phyloP scores from a whole-genome alignment of 2,329 filamentous ascomycete genomes.

The Claviceps cyperi region DNA sequence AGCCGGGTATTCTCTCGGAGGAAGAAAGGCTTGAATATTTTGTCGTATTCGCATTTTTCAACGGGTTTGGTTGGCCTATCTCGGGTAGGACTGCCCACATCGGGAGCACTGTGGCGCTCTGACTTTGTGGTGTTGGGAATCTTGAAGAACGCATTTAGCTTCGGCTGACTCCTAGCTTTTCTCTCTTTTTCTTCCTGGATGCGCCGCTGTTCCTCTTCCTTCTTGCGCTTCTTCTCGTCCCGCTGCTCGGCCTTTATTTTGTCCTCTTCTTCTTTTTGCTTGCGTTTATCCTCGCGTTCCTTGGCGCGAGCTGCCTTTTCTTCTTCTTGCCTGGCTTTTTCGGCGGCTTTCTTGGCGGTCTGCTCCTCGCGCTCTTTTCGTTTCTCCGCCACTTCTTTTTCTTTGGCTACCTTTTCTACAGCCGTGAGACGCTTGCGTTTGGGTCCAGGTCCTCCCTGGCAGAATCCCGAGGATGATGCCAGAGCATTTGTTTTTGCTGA shows the following conservation, averaged over 20 bases:
- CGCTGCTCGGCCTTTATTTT: slow-evolving; percentile 25
- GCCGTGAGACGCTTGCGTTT: slow-evolving; percentile 30
- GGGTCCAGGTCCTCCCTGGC: slow-evolving; percentile 14
- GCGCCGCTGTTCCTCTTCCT: slow-evolving; percentile 31
- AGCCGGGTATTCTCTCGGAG: slow-evolving; percentile 59
- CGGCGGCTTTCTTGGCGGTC: slow-evolving; percentile 10
- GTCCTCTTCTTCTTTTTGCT: slow-evolving; percentile 28
- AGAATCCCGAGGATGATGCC: not conserved
- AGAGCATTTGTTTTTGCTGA: not conserved
- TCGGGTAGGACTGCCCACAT: slow-evolving; percentile 17
- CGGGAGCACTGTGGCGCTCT: slow-evolving; percentile 18
- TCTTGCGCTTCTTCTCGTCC: slow-evolving; percentile 33
- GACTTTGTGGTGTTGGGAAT: slow-evolving; percentile 26
- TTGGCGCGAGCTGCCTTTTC: slow-evolving; percentile 23
- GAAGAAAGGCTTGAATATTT: slow-evolving; percentile 69
- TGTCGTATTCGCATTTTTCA: slow-evolving; percentile 44
- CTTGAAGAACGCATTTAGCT: slow-evolving; percentile 31
- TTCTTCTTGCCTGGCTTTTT: slow-evolving; percentile 21
- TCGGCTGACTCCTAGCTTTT: slow-evolving; percentile 33
- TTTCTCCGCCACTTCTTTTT: slow-evolving; percentile 15
- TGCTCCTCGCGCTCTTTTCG: slow-evolving; percentile 23
- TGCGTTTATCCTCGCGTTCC: slow-evolving; percentile 25
- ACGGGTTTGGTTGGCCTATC: slow-evolving; percentile 6
- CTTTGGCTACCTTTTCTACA: slow-evolving; percentile 19
- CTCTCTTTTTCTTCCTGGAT: slow-evolving; percentile 30